These are phyloP conservation scores for Aspergillus transmontanensis DNA, from an alignment of 2,329 filamentous ascomycete genomes.

Conservation along the genomic window DNA sequence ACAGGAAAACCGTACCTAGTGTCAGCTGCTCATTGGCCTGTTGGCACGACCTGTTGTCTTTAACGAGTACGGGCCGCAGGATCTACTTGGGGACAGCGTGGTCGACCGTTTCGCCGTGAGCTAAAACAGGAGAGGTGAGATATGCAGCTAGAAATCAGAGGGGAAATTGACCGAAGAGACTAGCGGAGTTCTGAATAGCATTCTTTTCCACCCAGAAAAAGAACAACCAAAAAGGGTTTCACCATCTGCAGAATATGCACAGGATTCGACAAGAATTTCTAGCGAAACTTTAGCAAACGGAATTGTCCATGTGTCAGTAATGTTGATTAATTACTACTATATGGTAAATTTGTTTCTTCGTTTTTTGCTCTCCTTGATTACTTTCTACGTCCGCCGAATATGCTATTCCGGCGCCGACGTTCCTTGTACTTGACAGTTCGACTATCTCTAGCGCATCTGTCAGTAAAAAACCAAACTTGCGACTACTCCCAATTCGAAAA, in stretches of 20 bases:
- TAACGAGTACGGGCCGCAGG: not conserved
- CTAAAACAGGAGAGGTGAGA: not conserved
- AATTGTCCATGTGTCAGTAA: not conserved
- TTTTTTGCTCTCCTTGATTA: not conserved
- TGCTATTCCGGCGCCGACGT: not conserved
- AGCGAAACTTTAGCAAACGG: not conserved
- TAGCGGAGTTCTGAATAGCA: not conserved
- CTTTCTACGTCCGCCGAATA: not conserved
- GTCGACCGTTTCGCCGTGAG: not conserved
- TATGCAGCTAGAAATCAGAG: not conserved
- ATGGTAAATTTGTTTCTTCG: not conserved
- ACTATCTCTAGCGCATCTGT: not conserved
- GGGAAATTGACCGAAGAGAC: not conserved
- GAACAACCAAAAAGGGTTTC: not conserved
- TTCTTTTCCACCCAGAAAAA: not conserved
- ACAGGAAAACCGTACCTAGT: not conserved
- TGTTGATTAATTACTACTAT: not conserved
- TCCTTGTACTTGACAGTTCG: not conserved
- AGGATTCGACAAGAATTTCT: not conserved
- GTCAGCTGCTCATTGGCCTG: not conserved
- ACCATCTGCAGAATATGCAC: not conserved
- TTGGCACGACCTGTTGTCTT: not conserved
- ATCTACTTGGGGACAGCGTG: not conserved
- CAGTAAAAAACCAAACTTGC: not conserved
- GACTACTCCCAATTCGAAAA: not conserved